Evolutionary conservation across 2,329 filamentous ascomycete species (phyloP).

Genomic region (Trematosphaeria pertusa): DNA sequence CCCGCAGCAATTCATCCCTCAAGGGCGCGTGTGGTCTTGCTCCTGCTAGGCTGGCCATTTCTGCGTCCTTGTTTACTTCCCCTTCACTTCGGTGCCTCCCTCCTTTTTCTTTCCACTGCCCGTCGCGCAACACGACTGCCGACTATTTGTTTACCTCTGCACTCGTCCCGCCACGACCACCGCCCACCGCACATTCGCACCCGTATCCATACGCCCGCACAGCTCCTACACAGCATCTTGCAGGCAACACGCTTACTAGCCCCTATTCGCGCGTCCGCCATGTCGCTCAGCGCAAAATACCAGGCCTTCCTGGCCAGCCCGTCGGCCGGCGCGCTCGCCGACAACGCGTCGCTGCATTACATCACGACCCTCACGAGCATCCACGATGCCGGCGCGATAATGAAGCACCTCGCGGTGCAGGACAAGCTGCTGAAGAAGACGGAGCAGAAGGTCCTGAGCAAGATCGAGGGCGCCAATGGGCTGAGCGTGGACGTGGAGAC

Average conservation of each 20-base stretch:
- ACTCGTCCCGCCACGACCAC: background rate
- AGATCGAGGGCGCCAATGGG: constrained; percentile 73
- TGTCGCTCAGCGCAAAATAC: constrained; percentile 51
- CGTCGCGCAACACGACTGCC: background rate
- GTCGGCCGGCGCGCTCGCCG: constrained; percentile 51
- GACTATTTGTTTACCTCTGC: constrained; percentile 6
- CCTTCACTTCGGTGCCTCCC: background rate
- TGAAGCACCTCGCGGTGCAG: constrained; percentile 79
- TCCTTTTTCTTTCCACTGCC: background rate
- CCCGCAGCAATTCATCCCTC: background rate
- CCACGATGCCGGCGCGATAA: constrained; percentile 73
- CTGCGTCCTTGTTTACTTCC: constrained; percentile 13
- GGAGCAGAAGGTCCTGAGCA: constrained; percentile 75
- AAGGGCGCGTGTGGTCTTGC: background rate
- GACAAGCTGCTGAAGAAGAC: constrained; percentile 81
- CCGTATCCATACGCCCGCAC: constrained; percentile 12
- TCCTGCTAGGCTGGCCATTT: constrained; percentile 3
- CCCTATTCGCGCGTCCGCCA: constrained; percentile 31
- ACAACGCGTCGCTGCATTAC: constrained; percentile 70
- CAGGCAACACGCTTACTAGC: constrained; percentile 4
- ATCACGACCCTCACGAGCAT: constrained; percentile 84
- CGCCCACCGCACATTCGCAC: background rate
- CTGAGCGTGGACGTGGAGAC: constrained; percentile 83
- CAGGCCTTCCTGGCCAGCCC: constrained; percentile 55
- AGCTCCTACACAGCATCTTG: constrained; percentile 1